phyloP scores from a whole-genome alignment of 768 basidiomycete species.

The Suillus bovinus region DNA sequence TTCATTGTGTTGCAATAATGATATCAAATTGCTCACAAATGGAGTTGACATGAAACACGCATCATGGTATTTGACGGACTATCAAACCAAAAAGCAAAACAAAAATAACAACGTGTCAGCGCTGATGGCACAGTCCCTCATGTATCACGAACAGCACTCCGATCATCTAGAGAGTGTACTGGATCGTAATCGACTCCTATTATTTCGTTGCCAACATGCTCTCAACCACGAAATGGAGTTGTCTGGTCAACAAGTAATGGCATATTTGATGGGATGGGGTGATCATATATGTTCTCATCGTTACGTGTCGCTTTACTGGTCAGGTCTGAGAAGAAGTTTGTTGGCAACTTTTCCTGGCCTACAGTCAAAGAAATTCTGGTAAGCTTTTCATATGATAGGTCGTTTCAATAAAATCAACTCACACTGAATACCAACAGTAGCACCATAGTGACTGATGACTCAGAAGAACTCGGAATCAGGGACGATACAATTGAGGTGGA shows the following conservation, averaged over 20 bases:
- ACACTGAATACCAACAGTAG: no score
- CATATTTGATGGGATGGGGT: slow-evolving; percentile 47
- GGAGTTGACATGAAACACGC: slow-evolving; percentile 33
- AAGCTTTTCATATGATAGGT: no score
- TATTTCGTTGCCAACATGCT: slow-evolving; percentile 33
- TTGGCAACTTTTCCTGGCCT: not conserved
- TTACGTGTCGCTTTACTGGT: slow-evolving; percentile 39
- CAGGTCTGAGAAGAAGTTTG: slow-evolving; percentile 15
- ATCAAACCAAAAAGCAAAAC: slow-evolving; percentile 36
- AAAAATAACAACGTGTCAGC: slow-evolving; percentile 35
- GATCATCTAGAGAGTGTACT: slow-evolving; percentile 20
- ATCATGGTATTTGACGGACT: slow-evolving; percentile 35
- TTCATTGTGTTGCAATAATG: slow-evolving; percentile 38
- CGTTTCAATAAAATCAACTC: no score
- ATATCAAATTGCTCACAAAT: slow-evolving; percentile 41
- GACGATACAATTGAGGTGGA: no score
- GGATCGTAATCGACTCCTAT: slow-evolving; percentile 28
- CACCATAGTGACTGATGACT: no score
- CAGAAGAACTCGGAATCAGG: no score
- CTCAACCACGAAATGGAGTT: slow-evolving; percentile 41
- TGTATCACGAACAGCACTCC: slow-evolving; percentile 26
- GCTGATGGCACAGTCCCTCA: slow-evolving; percentile 31
- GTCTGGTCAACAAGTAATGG: slow-evolving; percentile 37
- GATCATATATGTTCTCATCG: slow-evolving; percentile 38
- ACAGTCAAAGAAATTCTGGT: no score